Evolutionary conservation across 2,329 filamentous ascomycete species (phyloP).

Genomic region (Fusarium hainanense): DNA sequence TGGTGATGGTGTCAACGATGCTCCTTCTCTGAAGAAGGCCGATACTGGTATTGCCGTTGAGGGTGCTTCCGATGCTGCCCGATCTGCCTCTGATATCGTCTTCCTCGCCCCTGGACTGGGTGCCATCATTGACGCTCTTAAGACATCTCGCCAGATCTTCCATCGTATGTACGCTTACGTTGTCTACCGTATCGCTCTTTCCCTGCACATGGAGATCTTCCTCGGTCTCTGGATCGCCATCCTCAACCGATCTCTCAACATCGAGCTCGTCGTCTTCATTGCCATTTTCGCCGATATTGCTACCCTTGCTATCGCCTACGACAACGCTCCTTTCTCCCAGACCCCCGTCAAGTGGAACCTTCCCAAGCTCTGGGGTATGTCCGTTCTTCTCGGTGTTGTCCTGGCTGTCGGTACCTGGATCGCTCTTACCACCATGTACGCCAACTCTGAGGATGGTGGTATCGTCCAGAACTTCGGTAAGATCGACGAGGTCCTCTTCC

Average conservation of each 20-base stretch:
- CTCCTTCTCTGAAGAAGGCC: constrained; percentile 92
- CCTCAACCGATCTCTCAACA: constrained; percentile 84
- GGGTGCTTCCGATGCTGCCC: constrained; percentile 89
- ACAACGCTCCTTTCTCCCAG: constrained; percentile 88
- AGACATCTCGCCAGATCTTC: constrained; percentile 94
- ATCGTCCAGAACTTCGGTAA: constrained; percentile 91
- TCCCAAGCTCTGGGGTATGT: constrained; percentile 94
- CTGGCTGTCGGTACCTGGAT: constrained; percentile 90
- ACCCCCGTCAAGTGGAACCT: constrained; percentile 95
- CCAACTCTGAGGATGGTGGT: constrained; percentile 75
- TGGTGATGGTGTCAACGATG: constrained; percentile 95
- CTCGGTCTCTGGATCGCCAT: constrained; percentile 92
- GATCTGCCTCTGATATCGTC: constrained; percentile 91
- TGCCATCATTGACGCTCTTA: constrained; percentile 91
- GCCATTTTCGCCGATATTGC: constrained; percentile 95
- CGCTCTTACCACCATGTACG: constrained; percentile 86
- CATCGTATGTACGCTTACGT: constrained; percentile 98
- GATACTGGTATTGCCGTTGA: constrained; percentile 96
- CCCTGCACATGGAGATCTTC: constrained; percentile 91
- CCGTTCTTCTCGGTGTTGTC: constrained; percentile 82
- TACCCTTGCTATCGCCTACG: constrained; percentile 91
- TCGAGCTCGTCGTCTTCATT: constrained; percentile 89
- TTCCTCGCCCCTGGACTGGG: constrained; percentile 92
- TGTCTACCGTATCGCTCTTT: constrained; percentile 93
- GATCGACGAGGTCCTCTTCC: constrained; percentile 84